phyloP scores from a whole-genome alignment of 2,329 filamentous ascomycete genomes.

The Diaporthe ilicicola region DNA sequence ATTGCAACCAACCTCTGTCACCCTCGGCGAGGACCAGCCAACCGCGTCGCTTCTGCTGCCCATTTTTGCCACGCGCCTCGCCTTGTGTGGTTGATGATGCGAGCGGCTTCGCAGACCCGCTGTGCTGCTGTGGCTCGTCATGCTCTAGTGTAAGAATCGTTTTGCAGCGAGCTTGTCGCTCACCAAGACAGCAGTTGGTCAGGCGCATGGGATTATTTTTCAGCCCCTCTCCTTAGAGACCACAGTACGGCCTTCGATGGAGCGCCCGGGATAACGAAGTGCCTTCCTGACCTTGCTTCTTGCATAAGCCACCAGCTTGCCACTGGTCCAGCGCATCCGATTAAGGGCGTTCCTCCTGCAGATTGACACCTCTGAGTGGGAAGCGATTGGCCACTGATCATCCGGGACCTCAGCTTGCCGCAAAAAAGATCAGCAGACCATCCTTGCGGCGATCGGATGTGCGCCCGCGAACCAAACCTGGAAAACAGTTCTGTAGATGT shows the following conservation, averaged over 20 bases:
- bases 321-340: constrained; percentile 13
- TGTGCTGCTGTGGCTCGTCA: not conserved
- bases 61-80: constrained; percentile 15
- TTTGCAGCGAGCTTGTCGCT: not conserved
- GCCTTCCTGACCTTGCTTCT: constrained; percentile 23
- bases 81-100: constrained; percentile 12
- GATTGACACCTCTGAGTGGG: constrained; percentile 14
- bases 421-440: constrained; percentile 21
- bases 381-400: constrained; percentile 19
- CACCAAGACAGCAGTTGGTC: not conserved
- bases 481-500: constrained; percentile 5
- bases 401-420: constrained; percentile 25
- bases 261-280: constrained; percentile 11
- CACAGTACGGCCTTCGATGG: not conserved
- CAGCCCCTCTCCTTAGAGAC: constrained; percentile 8
- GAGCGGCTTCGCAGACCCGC: constrained; percentile 9
- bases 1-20: not conserved
- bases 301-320: constrained; percentile 11
- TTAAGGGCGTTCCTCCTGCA: constrained; percentile 17
- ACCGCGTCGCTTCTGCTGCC: not conserved
- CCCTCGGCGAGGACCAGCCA: not conserved
- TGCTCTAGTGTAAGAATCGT: not conserved
- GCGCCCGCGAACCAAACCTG: constrained; percentile 8
- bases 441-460: constrained; percentile 20
- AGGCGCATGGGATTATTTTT: constrained; percentile 1